phyloP scores from a whole-genome alignment of 495 filamentous ascomycete genomes.

The Lepraria neglecta region DNA sequence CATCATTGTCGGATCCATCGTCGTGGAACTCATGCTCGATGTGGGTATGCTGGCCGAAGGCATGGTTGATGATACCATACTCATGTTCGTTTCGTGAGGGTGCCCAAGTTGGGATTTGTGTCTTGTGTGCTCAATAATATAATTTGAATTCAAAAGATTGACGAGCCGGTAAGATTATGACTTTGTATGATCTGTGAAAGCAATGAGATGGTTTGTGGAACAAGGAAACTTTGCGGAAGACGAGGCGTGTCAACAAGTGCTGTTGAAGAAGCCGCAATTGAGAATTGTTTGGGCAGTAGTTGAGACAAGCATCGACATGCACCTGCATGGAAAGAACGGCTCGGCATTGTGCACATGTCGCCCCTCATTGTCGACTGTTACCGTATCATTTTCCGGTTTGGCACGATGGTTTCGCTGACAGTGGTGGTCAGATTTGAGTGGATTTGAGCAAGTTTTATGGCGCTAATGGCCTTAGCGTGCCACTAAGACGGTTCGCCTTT shows the following conservation, averaged over 20 bases:
- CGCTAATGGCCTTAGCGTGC: conserved; percentile 1
- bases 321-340: background rate
- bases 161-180: too few species aligned
- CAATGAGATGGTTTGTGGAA: too few species aligned
- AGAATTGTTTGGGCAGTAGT: background rate
- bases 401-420: background rate
- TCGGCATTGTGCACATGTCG: background rate
- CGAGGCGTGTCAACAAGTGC: too few species aligned
- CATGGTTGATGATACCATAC: conserved; percentile 21
- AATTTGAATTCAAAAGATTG: background rate
- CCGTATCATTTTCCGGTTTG: background rate
- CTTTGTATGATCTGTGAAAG: too few species aligned
- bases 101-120: background rate
- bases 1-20: conserved; percentile 26
- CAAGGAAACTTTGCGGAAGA: too few species aligned
- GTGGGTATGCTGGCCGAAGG: background rate
- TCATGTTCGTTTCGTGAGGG: conserved; percentile 16
- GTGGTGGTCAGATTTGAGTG: conserved; percentile 3
- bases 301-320: background rate
- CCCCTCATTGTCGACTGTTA: too few species aligned
- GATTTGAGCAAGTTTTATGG: conserved; percentile 16
- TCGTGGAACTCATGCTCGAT: background rate
- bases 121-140: background rate
- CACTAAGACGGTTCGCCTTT: background rate
- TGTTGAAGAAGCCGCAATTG: background rate